These are phyloP conservation scores for Ottelia alismoides DNA, from an alignment of 106 monocot species.

Conservation along the genomic window DNA sequence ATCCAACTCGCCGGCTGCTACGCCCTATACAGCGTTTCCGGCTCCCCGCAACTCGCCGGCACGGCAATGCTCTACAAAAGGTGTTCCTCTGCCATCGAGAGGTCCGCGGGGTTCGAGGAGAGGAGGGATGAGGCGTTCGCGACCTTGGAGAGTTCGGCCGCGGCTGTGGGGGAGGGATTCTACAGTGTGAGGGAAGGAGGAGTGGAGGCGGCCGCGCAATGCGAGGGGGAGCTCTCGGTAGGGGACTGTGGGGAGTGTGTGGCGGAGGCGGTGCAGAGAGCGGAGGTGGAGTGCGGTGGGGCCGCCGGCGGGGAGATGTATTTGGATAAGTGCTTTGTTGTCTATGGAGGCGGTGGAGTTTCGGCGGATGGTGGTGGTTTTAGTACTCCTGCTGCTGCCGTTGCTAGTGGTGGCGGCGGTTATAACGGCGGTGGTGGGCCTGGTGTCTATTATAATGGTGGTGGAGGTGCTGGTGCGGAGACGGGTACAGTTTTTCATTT, in stretches of 20 bases:
- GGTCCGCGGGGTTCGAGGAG: constrained; percentile 33
- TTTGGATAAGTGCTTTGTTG: constrained; percentile 89
- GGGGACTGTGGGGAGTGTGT: constrained; percentile 78
- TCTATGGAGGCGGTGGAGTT: constrained; percentile 30
- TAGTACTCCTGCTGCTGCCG: no score
- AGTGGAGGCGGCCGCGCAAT: constrained; percentile 87
- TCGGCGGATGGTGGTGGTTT: constrained; percentile 21
- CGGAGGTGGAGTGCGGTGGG: constrained; percentile 89
- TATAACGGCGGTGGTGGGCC: constrained; percentile 54
- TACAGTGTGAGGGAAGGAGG: constrained; percentile 51
- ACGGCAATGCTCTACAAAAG: constrained; percentile 16
- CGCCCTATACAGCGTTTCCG: constrained; percentile 49
- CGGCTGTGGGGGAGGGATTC: constrained; percentile 31
- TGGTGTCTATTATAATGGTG: constrained; percentile 15
- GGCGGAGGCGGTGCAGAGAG: constrained; percentile 78
- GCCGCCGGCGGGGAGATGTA: constrained; percentile 71
- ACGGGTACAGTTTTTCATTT: no score
- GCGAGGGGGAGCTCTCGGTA: constrained; percentile 75
- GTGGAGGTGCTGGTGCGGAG: constrained; percentile 10
- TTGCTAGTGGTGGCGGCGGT: constrained; percentile 32
- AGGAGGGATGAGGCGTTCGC: constrained; percentile 76
- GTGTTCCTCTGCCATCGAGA: constrained; percentile 9
- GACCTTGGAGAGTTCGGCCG: constrained; percentile 43
- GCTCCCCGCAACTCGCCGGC: constrained; percentile 62
- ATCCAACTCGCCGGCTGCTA: constrained; percentile 74